These are phyloP conservation scores for Mortierella alpina DNA, from an alignment of 192 early-diverging fungal genomes.

Conservation along the genomic window DNA sequence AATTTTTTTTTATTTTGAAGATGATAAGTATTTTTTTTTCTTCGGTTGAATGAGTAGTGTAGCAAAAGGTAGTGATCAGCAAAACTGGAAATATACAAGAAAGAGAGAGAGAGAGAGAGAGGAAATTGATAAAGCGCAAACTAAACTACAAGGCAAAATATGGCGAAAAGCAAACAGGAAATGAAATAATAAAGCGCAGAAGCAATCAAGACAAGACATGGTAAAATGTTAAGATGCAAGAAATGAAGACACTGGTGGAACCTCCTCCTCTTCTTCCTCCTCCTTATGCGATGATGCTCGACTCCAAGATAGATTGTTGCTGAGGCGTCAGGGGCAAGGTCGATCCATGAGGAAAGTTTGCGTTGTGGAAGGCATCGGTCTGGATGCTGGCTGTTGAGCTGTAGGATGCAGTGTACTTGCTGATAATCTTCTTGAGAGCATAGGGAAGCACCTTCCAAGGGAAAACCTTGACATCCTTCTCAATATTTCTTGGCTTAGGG, in stretches of 20 bases:
- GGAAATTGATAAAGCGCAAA: neutral
- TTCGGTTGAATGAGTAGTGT: too few relatives aligned
- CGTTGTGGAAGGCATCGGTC: constrained; percentile 52
- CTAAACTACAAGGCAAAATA: constrained; percentile 22
- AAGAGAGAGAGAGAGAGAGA: neutral
- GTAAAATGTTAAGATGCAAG: constrained; percentile 1
- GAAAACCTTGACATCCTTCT: constrained; percentile 92
- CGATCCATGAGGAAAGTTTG: constrained; percentile 49
- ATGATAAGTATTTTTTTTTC: too few relatives aligned
- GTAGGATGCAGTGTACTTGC: constrained; percentile 75
- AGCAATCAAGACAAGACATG: neutral
- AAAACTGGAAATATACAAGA: neutral
- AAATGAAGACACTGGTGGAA: constrained; percentile 11
- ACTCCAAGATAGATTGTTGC: constrained; percentile 39
- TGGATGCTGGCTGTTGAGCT: constrained; percentile 58
- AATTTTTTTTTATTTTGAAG: too few relatives aligned
- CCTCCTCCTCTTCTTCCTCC: neutral
- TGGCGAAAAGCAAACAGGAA: neutral
- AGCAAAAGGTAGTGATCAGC: too few relatives aligned
- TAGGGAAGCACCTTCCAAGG: constrained; percentile 77
- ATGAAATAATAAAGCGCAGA: neutral
- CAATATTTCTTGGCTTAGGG: constrained; percentile 87
- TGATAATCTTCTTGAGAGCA: constrained; percentile 82
- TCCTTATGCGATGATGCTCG: constrained; percentile 30
- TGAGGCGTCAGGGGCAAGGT: constrained; percentile 43